These are phyloP conservation scores for Lecanicillium sp. DNA, from an alignment of 2,329 filamentous ascomycete species.

Conservation along the genomic window DNA sequence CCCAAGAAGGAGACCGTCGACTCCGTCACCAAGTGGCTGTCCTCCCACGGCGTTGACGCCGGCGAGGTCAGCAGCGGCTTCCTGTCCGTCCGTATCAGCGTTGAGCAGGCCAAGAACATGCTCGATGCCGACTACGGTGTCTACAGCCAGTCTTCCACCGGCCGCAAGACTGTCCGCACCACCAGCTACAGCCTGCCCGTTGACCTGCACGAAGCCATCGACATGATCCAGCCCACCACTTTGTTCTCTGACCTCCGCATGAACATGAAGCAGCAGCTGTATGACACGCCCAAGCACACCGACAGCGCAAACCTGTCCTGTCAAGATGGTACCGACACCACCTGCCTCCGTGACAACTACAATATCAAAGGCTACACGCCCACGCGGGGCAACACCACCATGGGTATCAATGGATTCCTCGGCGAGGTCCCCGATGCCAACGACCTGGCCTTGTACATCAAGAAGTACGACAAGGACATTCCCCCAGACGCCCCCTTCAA, in stretches of 20 bases:
- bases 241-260: conserved; percentile 12
- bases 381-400: neutral
- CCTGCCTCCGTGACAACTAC: conserved; percentile 12
- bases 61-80: conserved; percentile 10
- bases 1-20: conserved; percentile 10
- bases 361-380: conserved; percentile 9
- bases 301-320: neutral
- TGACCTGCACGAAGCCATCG: conserved; percentile 6
- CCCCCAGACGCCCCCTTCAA: conserved; percentile 2
- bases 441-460: conserved; percentile 8
- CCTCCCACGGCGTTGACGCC: conserved; percentile 10
- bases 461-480: conserved; percentile 6
- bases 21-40: conserved; percentile 13
- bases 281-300: no score
- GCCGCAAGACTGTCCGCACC: conserved; percentile 11
- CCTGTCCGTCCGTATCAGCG: neutral
- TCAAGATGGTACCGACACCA: neutral
- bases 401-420: conserved; percentile 11
- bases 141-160: conserved; percentile 6
- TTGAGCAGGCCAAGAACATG: conserved; percentile 10
- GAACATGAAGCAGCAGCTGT: neutral
- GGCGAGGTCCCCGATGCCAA: neutral
- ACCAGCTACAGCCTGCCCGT: conserved; percentile 13
- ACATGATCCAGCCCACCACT: conserved; percentile 14
- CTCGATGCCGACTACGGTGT: conserved; percentile 12